Percentiles rank a stretch among this genome's conserved stretches.
These are phyloP conservation scores for Colletotrichum sp. DNA, from an alignment of 2,329 filamentous ascomycete species.

Conservation along the genomic window DNA sequence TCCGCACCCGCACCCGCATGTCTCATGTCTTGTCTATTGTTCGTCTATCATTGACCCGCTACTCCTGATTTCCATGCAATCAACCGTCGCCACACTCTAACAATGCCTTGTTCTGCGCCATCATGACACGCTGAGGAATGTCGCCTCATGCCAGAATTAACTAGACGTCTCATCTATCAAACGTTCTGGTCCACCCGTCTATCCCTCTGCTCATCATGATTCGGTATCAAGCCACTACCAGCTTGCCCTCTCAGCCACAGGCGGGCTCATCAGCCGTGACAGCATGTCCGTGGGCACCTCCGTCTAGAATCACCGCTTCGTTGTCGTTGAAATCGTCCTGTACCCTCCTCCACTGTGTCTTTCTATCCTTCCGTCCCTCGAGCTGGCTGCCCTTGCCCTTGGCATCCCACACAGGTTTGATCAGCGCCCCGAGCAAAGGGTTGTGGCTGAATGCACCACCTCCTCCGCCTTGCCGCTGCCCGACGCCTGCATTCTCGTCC, in stretches of 20 bases:
- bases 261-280: constrained; percentile 41
- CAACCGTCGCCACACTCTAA: background rate
- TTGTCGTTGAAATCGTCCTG: constrained; percentile 66
- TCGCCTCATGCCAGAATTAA: background rate
- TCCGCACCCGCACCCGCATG: background rate
- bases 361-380: constrained; percentile 47
- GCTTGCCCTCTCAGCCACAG: constrained; percentile 34
- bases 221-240: background rate
- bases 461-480: constrained; percentile 23
- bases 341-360: constrained; percentile 61
- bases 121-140: background rate
- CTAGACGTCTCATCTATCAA: background rate
- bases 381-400: constrained; percentile 55
- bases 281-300: constrained; percentile 53
- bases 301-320: constrained; percentile 63
- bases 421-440: constrained; percentile 68
- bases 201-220: background rate
- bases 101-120: background rate
- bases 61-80: background rate
- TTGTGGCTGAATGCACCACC: constrained; percentile 72
- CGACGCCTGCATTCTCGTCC: constrained; percentile 27
- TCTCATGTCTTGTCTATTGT: background rate
- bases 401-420: constrained; percentile 65
- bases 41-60: background rate
- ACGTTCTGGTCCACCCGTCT: background rate